phyloP scores from a whole-genome alignment of 352 stramenopile species.

The Pythium vanterpoolii region DNA sequence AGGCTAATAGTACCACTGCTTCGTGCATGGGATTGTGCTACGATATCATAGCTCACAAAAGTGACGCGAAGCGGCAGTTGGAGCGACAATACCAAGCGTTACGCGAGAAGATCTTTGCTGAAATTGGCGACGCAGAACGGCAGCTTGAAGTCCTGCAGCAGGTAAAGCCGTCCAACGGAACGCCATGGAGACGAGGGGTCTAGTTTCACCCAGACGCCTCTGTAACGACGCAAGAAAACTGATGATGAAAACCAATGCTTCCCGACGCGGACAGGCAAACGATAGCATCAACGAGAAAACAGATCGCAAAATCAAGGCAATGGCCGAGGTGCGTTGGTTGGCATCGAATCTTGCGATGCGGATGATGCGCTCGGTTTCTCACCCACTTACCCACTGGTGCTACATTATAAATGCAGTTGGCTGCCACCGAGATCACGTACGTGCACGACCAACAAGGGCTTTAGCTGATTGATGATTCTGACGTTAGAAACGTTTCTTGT shows the following conservation, averaged over 20 bases:
- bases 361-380: background rate
- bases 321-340: constrained; percentile 23
- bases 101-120: constrained; percentile 23
- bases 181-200: background rate
- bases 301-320: constrained; percentile 17
- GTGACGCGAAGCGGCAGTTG: constrained; percentile 19
- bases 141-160: constrained; percentile 25
- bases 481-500: too few relatives aligned
- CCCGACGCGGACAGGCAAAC: constrained; percentile 16
- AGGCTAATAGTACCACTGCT: constrained; percentile 2
- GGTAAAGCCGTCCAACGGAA: constrained; percentile 18
- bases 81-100: constrained; percentile 26
- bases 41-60: constrained; percentile 25
- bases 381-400: background rate
- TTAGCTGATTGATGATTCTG: too few relatives aligned
- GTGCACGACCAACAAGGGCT: constrained; percentile 1
- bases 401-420: constrained; percentile 18
- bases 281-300: constrained; percentile 30
- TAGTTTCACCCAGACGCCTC: background rate
- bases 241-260: background rate
- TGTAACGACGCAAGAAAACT: constrained; percentile 2
- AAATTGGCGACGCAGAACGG: constrained; percentile 24
- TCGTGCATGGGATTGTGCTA: constrained; percentile 11
- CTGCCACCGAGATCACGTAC: constrained; percentile 25
- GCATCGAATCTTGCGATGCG: background rate